Evolutionary conservation across 306 rosid species (phyloP).

Genomic region (Amphicarpaea edgeworthii): DNA sequence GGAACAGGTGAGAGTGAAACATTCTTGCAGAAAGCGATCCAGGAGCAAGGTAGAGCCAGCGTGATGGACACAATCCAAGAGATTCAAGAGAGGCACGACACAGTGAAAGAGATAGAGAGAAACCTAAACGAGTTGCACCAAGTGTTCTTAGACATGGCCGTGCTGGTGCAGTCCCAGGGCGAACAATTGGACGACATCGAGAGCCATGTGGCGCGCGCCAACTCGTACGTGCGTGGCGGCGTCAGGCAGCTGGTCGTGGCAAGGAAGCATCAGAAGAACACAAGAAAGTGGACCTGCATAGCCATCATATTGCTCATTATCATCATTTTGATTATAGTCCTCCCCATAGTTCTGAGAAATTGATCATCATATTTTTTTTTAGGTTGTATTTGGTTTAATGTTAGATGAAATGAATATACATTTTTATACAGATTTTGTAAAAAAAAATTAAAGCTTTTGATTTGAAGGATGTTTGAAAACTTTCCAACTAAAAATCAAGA

Average conservation of each 20-base stretch:
- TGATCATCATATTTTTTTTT: too few species aligned
- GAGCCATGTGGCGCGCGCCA: slow-evolving; percentile 74
- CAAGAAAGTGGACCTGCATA: slow-evolving; percentile 71
- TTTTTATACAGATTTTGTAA: too few species aligned
- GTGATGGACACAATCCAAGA: slow-evolving; percentile 82
- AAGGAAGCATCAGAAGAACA: slow-evolving; percentile 66
- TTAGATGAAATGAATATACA: too few species aligned
- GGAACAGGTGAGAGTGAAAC: slow-evolving; percentile 82
- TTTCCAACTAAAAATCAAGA: too few species aligned
- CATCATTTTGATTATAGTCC: slow-evolving; percentile 58
- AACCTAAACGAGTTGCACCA: slow-evolving; percentile 84
- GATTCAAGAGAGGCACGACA: slow-evolving; percentile 91
- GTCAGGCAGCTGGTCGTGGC: slow-evolving; percentile 65
- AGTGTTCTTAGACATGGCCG: slow-evolving; percentile 88
- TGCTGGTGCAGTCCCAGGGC: slow-evolving; percentile 80
- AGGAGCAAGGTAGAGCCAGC: slow-evolving; percentile 79
- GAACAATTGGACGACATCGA: slow-evolving; percentile 84
- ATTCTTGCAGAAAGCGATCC: slow-evolving; percentile 77
- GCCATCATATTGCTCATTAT: slow-evolving; percentile 60
- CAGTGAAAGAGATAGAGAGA: slow-evolving; percentile 78
- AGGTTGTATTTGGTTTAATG: too few species aligned
- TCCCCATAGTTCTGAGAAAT: slow-evolving; percentile 48
- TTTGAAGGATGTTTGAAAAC: too few species aligned
- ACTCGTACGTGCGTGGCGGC: slow-evolving; percentile 70
- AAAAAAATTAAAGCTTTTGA: too few species aligned